Evolutionary conservation across 164 flowering plant genomes (phyloP).

Genomic region (Stephania yunnanensis): DNA sequence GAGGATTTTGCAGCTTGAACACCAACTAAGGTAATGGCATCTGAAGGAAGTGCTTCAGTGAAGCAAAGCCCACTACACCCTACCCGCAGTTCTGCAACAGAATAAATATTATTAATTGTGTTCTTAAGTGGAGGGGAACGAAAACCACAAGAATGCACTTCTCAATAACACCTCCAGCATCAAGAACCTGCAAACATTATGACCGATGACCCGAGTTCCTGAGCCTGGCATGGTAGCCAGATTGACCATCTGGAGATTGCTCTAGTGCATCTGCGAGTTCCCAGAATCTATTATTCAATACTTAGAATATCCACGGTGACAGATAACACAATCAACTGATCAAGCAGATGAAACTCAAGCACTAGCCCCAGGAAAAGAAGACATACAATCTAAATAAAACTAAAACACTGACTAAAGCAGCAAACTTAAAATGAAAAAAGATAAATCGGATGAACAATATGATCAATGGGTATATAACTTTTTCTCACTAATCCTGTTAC

Average conservation of each 20-base stretch:
- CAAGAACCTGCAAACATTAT: slow-evolving; percentile 28
- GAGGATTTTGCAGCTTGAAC: slow-evolving; percentile 30
- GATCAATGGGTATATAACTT: background rate
- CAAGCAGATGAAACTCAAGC: slow-evolving; percentile 16
- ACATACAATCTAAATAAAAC: background rate
- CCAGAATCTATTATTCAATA: slow-evolving; percentile 67
- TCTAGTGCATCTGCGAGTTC: slow-evolving; percentile 76
- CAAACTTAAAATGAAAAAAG: background rate
- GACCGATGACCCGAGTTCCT: slow-evolving; percentile 58
- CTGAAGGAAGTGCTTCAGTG: slow-evolving; percentile 54
- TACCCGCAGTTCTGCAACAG: slow-evolving; percentile 79
- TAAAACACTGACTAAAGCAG: background rate
- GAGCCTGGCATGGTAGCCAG: slow-evolving; percentile 73
- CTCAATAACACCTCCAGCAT: slow-evolving; percentile 32
- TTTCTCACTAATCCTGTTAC: slow-evolving; percentile 17
- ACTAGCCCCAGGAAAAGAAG: slow-evolving; percentile 7
- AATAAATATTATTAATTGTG: slow-evolving; percentile 49
- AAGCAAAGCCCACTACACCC: slow-evolving; percentile 63
- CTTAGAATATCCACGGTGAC: slow-evolving; percentile 32
- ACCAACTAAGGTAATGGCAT: slow-evolving; percentile 40
- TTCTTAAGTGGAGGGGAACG: slow-evolving; percentile 35
- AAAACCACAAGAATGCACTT: slow-evolving; percentile 41
- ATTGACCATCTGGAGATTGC: slow-evolving; percentile 65
- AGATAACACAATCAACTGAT: slow-evolving; percentile 21
- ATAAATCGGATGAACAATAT: background rate